A percentile compares a stretch with the other conserved stretches of the same genome.
These are phyloP conservation scores for Simmondsia chinensis DNA, from an alignment of 148 eudicot species.

Conservation along the genomic window DNA sequence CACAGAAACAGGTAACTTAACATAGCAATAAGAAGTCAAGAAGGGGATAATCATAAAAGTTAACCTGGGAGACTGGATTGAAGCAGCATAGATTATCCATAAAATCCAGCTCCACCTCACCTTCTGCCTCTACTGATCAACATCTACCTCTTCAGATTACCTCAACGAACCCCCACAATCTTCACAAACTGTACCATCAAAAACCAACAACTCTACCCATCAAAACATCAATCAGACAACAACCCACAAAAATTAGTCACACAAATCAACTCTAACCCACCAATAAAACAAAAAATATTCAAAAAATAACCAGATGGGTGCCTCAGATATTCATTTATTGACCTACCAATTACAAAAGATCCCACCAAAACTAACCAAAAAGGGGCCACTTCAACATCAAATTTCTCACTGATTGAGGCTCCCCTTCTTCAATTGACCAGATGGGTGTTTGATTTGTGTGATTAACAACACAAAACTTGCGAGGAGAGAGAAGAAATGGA, in stretches of 20 bases:
- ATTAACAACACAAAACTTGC: too few species aligned
- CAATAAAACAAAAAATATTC: background rate
- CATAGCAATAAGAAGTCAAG: background rate
- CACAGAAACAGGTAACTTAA: background rate
- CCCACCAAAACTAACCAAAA: too few species aligned
- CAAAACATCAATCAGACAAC: slow-evolving; percentile 1
- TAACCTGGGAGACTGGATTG: slow-evolving; percentile 42
- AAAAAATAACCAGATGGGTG: background rate
- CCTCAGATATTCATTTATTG: too few species aligned
- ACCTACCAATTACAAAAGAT: too few species aligned
- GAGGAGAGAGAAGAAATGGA: too few species aligned
- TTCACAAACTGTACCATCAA: slow-evolving; percentile 25
- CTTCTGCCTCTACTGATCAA: slow-evolving; percentile 21
- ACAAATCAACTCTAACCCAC: background rate
- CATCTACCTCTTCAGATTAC: slow-evolving; percentile 28
- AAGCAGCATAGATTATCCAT: slow-evolving; percentile 65
- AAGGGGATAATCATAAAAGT: background rate
- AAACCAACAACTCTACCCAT: slow-evolving; percentile 11
- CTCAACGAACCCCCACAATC: slow-evolving; percentile 7
- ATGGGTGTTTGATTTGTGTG: too few species aligned
- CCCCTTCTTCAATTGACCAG: too few species aligned
- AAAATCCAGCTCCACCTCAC: slow-evolving; percentile 24
- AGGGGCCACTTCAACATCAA: too few species aligned
- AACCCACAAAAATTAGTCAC: background rate
- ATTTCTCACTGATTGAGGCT: too few species aligned